Evolutionary conservation across 1,139 yeast genomes (phyloP).

Genomic region (Meyerozyma athensensis): DNA sequence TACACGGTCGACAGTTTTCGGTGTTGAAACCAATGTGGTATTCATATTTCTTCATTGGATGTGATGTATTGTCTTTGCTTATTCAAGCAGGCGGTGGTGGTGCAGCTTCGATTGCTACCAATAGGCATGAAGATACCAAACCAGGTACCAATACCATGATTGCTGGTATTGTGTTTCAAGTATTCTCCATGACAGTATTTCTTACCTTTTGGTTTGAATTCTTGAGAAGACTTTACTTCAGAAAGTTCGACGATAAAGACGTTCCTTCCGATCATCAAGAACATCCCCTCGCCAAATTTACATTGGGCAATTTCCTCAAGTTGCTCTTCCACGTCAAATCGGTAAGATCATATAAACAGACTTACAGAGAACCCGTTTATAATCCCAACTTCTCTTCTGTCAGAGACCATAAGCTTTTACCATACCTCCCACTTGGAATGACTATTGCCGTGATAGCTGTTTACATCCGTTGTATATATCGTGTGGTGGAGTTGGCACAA

Average conservation of each 20-base stretch:
- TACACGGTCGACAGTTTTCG: slow-evolving; percentile 63
- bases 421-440: slow-evolving; percentile 48
- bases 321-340: slow-evolving; percentile 26
- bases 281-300: slow-evolving; percentile 21
- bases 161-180: slow-evolving; percentile 79
- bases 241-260: slow-evolving; percentile 10
- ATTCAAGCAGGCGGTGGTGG: slow-evolving; percentile 87
- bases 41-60: slow-evolving; percentile 60
- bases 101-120: slow-evolving; percentile 55
- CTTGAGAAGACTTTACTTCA: slow-evolving; percentile 41
- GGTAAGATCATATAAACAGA: slow-evolving; percentile 18
- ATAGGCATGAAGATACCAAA: slow-evolving; percentile 28
- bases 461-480: slow-evolving; percentile 70
- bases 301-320: slow-evolving; percentile 24
- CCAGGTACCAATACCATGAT: slow-evolving; percentile 75
- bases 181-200: slow-evolving; percentile 65
- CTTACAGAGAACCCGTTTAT: slow-evolving; percentile 28
- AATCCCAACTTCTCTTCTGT: slow-evolving; percentile 38
- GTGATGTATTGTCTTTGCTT: slow-evolving; percentile 64
- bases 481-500: slow-evolving; percentile 72
- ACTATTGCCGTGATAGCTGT: slow-evolving; percentile 53
- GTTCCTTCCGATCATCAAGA: slow-evolving; percentile 7
- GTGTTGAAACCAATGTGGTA: slow-evolving; percentile 70
- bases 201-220: slow-evolving; percentile 53
- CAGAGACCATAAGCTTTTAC: slow-evolving; percentile 38